Evolutionary conservation across 2,329 filamentous ascomycete genomes (phyloP).

Genomic region (Rutstroemia sydowiana): DNA sequence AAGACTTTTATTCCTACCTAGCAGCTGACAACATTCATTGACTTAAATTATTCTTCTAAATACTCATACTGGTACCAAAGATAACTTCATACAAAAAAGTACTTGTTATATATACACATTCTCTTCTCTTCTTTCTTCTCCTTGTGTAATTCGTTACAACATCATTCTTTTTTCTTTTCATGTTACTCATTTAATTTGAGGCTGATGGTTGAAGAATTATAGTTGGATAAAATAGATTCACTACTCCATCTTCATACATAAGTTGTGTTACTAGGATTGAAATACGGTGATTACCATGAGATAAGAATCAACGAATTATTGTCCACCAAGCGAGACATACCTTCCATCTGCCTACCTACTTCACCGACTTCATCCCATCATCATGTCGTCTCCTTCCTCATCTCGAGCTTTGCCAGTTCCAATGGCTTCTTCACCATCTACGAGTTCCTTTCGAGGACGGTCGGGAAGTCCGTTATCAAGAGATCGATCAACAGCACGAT

Average conservation of each 20-base stretch:
- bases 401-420: constrained; percentile 33
- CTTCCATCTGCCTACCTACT: neutral
- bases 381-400: constrained; percentile 31
- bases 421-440: constrained; percentile 39
- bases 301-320: constrained; percentile 5
- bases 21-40: no score
- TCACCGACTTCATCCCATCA: constrained; percentile 3
- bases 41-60: no score
- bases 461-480: constrained; percentile 36
- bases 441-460: constrained; percentile 16
- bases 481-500: constrained; percentile 52
- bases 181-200: neutral
- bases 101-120: no score
- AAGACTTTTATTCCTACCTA: no score
- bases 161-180: neutral
- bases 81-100: no score
- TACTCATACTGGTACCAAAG: no score
- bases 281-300: constrained; percentile 8
- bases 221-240: neutral
- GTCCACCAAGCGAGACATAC: neutral
- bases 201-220: neutral
- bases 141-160: no score
- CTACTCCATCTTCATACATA: neutral
- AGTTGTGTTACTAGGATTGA: constrained; percentile 2
- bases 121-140: no score